Conservation (phyloP, 2,329 filamentous ascomycete species). For the Ophiocordyceps camponoti-floridani region DNA sequence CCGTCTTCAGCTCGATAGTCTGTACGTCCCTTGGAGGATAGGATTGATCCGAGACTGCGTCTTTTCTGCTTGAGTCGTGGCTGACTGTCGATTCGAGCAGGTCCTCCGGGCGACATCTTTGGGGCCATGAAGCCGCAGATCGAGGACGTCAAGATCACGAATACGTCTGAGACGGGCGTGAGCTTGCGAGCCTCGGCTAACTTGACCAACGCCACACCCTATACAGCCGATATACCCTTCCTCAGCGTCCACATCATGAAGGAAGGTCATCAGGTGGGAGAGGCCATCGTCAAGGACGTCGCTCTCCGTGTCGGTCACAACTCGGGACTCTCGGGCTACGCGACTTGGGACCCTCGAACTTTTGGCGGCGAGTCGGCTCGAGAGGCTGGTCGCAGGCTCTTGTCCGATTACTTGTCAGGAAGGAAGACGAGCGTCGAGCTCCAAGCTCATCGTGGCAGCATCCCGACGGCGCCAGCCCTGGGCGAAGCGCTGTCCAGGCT, state of each 20-base stretch:
- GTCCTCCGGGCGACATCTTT: conserved; percentile 36
- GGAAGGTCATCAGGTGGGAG: conserved; percentile 58
- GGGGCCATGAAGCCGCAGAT: conserved; percentile 40
- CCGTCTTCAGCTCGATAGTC: conserved; percentile 35
- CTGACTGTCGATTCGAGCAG: conserved; percentile 18
- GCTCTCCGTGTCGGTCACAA: conserved; percentile 53
- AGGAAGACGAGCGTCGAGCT: conserved; percentile 68
- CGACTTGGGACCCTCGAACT: conserved; percentile 52
- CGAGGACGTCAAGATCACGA: conserved; percentile 51
- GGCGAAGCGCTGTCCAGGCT: conserved; percentile 57
- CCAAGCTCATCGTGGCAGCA: conserved; percentile 49
- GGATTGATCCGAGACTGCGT: background rate
- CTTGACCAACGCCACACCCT: conserved; percentile 78
- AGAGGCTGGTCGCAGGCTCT: conserved; percentile 47
- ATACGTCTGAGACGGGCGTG: conserved; percentile 55
- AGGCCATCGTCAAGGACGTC: conserved; percentile 49
- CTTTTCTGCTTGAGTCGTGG: background rate
- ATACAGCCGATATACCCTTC: conserved; percentile 68
- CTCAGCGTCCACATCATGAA: conserved; percentile 58
- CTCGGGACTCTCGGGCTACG: conserved; percentile 45
- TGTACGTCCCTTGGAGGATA: conserved; percentile 4
- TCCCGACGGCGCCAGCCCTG: conserved; percentile 56
- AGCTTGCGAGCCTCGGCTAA: conserved; percentile 57
- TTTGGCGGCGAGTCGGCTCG: conserved; percentile 44
- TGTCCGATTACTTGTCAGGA: conserved; percentile 79